These are phyloP conservation scores for Tricholoma bakamatsutake DNA, from an alignment of 768 basidiomycete species.

Conservation along the genomic window DNA sequence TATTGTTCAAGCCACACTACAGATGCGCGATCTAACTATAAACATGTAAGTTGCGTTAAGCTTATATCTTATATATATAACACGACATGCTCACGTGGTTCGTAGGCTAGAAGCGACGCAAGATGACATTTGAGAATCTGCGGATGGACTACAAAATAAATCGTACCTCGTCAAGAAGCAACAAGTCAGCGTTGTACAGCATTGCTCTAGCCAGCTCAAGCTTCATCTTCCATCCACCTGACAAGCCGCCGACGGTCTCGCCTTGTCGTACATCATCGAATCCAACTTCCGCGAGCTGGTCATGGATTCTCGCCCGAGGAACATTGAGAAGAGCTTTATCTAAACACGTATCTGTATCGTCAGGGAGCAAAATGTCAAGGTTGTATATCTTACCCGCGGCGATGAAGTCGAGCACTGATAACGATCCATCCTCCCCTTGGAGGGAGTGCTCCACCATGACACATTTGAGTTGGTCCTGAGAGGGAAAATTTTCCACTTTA, in stretches of 20 bases:
- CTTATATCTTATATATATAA: not conserved
- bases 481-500: constrained; percentile 95
- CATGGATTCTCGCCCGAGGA: constrained; percentile 65
- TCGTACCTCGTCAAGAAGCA: constrained; percentile 79
- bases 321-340: constrained; percentile 64
- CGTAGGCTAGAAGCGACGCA: constrained; percentile 52
- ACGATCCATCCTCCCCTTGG: constrained; percentile 85
- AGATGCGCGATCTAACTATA: constrained; percentile 72
- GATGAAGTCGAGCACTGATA: constrained; percentile 86
- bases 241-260: constrained; percentile 83
- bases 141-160: constrained; percentile 4
- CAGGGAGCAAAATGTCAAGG: not conserved
- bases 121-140: not conserved
- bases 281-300: constrained; percentile 81
- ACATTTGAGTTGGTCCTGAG: constrained; percentile 77
- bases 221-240: constrained; percentile 99
- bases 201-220: constrained; percentile 93
- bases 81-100: constrained; percentile 63
- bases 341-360: constrained; percentile 21
- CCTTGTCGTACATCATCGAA: constrained; percentile 84
- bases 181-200: constrained; percentile 88
- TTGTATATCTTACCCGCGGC: constrained; percentile 54
- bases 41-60: not conserved
- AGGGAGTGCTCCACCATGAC: constrained; percentile 98
- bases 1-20: constrained; percentile 92